phyloP scores from a whole-genome alignment of 2,329 filamentous ascomycete species.

The Zymoseptoria ardabiliae region DNA sequence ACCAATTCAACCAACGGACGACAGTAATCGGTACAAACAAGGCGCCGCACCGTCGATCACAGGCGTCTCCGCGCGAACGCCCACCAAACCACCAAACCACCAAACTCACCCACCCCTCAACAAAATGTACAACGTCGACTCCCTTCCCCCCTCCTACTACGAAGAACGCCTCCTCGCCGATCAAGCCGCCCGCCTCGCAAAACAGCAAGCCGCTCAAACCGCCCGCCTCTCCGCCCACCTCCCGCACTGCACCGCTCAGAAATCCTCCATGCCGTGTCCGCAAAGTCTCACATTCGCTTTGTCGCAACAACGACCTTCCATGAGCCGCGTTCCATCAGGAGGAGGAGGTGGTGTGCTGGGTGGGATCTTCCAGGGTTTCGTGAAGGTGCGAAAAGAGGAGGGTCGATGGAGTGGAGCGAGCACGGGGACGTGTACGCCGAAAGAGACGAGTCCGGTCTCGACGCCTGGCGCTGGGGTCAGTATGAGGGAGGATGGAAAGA shows the following conservation, averaged over 20 bases:
- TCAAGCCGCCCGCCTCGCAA: constrained; percentile 17
- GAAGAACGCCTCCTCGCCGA: constrained; percentile 26
- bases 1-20: not conserved
- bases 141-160: constrained; percentile 25
- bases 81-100: too few relatives aligned
- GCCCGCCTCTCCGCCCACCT: constrained; percentile 4
- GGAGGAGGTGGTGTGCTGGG: constrained; percentile 18
- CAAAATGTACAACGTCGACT: constrained; percentile 29
- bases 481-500: constrained; percentile 11
- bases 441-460: constrained; percentile 10
- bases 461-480: constrained; percentile 3
- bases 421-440: not conserved
- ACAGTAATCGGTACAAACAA: too few relatives aligned
- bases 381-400: constrained; percentile 1
- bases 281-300: constrained; percentile 9
- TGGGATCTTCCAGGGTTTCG: constrained; percentile 23
- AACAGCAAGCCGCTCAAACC: constrained; percentile 16
- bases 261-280: constrained; percentile 9
- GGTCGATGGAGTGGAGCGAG: not conserved
- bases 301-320: constrained; percentile 18
- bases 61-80: too few relatives aligned
- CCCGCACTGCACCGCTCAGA: constrained; percentile 4
- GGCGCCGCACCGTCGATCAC: too few relatives aligned
- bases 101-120: not conserved
- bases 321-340: constrained; percentile 13